phyloP scores from a whole-genome alignment of 352 stramenopile genomes.

The Phytophthora boehmeriae region DNA sequence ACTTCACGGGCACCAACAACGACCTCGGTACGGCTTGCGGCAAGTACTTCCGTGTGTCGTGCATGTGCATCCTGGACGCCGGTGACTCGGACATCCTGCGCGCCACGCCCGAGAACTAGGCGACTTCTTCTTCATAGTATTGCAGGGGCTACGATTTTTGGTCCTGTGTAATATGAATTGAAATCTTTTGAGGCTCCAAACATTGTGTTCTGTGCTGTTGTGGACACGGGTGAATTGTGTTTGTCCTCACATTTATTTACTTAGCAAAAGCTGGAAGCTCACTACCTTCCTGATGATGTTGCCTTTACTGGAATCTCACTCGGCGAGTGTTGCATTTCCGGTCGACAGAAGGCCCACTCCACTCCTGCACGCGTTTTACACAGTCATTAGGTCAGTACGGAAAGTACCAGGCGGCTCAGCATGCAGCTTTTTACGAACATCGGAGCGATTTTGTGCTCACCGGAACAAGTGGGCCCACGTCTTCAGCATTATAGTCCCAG shows the following conservation, averaged over 20 bases:
- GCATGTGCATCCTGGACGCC: conserved; percentile 95
- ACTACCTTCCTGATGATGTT: background rate
- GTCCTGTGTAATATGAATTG: background rate
- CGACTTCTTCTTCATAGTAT: conserved; percentile 4
- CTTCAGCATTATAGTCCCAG: conserved; percentile 22
- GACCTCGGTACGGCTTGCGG: conserved; percentile 99
- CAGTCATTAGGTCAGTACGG: conserved; percentile 18
- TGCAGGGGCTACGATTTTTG: background rate
- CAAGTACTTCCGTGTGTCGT: conserved; percentile 99
- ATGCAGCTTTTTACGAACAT: background rate
- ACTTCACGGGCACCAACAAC: conserved; percentile 98
- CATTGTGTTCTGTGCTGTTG: too few relatives aligned
- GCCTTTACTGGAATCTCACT: conserved; percentile 12
- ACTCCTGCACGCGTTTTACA: conserved; percentile 46
- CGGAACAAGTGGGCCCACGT: conserved; percentile 38
- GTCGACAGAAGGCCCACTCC: conserved; percentile 62
- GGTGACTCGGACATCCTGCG: conserved; percentile 99
- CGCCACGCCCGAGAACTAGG: conserved; percentile 66
- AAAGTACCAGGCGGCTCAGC: background rate
- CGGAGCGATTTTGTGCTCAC: conserved; percentile 12
- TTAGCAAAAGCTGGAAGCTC: too few relatives aligned
- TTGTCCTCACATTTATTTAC: background rate
- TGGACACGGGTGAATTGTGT: too few relatives aligned
- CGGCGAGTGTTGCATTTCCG: conserved; percentile 11
- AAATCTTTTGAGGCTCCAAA: conserved; percentile 5